A percentile compares a stretch with the other conserved stretches of the same genome.
phyloP scores from a whole-genome alignment of 352 stramenopile species.

The Globisporangium uncinulatum region DNA sequence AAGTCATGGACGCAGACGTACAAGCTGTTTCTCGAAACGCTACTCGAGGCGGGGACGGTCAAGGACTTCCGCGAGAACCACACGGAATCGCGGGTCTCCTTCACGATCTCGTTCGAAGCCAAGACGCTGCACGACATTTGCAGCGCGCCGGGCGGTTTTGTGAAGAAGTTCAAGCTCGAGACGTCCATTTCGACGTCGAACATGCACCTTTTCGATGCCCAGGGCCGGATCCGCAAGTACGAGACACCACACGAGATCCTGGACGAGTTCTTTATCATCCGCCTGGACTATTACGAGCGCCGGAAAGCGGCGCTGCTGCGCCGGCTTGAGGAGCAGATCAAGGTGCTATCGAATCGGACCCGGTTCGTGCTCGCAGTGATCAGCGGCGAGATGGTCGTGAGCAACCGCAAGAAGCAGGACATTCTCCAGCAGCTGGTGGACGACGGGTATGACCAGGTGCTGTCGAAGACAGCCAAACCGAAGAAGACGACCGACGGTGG shows the following conservation, averaged over 20 bases:
- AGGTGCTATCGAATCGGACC: slow-evolving; percentile 92
- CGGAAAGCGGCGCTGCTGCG: slow-evolving; percentile 88
- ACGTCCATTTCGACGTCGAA: slow-evolving; percentile 93
- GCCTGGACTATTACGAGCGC: slow-evolving; percentile 90
- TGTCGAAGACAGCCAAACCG: slow-evolving; percentile 33
- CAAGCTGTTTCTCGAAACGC: slow-evolving; percentile 92
- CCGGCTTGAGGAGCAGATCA: slow-evolving; percentile 88
- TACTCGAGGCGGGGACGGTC: slow-evolving; percentile 84
- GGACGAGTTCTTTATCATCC: slow-evolving; percentile 91
- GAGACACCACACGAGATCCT: slow-evolving; percentile 89
- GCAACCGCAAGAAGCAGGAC: slow-evolving; percentile 91
- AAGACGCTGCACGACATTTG: slow-evolving; percentile 68
- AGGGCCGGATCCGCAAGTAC: slow-evolving; percentile 93
- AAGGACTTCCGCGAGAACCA: slow-evolving; percentile 93
- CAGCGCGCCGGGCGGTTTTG: slow-evolving; percentile 64
- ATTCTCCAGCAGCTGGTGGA: slow-evolving; percentile 85
- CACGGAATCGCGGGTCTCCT: slow-evolving; percentile 90
- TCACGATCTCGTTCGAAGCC: slow-evolving; percentile 80
- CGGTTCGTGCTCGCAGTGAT: slow-evolving; percentile 95
- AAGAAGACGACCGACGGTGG: slow-evolving; percentile 30
- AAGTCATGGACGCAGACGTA: slow-evolving; percentile 96
- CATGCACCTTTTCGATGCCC: slow-evolving; percentile 95
- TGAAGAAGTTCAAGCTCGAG: slow-evolving; percentile 96
- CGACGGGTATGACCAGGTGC: slow-evolving; percentile 87
- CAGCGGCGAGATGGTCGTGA: slow-evolving; percentile 89